Base-by-base conservation (phyloP, 1,284 basidiomycete species). In the Hypsizygus ulmarius region DNA sequence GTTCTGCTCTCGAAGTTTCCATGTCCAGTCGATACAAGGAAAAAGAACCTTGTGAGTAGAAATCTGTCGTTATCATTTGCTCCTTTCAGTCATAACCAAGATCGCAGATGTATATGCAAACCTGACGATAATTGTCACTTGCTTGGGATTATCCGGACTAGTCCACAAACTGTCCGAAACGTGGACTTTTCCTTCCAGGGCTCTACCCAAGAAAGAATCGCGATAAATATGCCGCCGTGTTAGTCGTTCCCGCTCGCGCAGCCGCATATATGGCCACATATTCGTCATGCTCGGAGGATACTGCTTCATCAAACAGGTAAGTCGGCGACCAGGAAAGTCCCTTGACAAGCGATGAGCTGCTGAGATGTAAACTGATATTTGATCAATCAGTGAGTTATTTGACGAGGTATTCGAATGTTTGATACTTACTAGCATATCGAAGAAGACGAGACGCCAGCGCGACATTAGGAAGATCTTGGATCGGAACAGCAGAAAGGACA, bases 211-310 rank as follows among this genome's bases (percentile, higher is more conserved):
- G 59, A 84, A 84, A 5, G 81, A 79, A 3, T 51, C 45, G 10
- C 63, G 50, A 57, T 77, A 84, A n/a, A 58, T 52, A 6, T 48
- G 47, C 46, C 64, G 70, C 32, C 76, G 69, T 19, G 52, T 49
- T 0, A 45, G 36, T 2, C 62, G 56, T 59, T 87, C 82, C 7
- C 57, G 49, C 47, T 70, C 58, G n/a, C 86, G 75, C 14, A 68
- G 56, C 16, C 63, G 65, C 28, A 87, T 70, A 59, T 87, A 87
- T 2, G 84, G 82, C 86, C 86, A 88, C 59, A 84, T 69, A 55
- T 87, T 80, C 1, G 72, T 78, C 65, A 73, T 78, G 10, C 68
- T 71, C 15, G 51, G 62, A 6, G 77, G 64, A 56, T 77, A 65
- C 14, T 59, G 59, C 36, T 64, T 45, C 33, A 75, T 50, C 9